These are phyloP conservation scores for Triangularia setosa DNA, from an alignment of 2,329 filamentous ascomycete genomes.

Conservation along the genomic window DNA sequence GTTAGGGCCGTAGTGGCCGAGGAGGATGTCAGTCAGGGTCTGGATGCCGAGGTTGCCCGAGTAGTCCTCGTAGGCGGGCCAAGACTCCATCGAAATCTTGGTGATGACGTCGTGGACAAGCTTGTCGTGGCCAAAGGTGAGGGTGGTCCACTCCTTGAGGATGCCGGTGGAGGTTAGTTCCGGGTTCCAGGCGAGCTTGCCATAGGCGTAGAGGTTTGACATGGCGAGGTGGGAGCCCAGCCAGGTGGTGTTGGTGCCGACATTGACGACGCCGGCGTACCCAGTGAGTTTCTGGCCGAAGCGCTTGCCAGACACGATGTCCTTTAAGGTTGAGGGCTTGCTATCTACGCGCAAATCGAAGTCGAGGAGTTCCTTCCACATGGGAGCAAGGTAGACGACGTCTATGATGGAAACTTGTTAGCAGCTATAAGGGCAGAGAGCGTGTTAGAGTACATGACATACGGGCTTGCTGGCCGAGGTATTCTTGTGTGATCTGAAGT, in stretches of 20 bases:
- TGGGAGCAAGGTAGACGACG: slow-evolving; percentile 62
- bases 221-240: slow-evolving; percentile 65
- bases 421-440: background rate
- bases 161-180: slow-evolving; percentile 44
- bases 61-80: slow-evolving; percentile 69
- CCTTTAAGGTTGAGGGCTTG: slow-evolving; percentile 50
- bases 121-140: slow-evolving; percentile 58
- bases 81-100: slow-evolving; percentile 63
- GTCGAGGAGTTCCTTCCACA: slow-evolving; percentile 66
- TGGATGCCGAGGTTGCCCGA: slow-evolving; percentile 67
- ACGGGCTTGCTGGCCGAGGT: slow-evolving; percentile 64
- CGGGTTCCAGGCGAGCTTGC: slow-evolving; percentile 63
- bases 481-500: slow-evolving; percentile 65
- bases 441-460: background rate
- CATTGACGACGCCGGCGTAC: slow-evolving; percentile 64
- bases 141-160: slow-evolving; percentile 61
- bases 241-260: slow-evolving; percentile 64
- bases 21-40: slow-evolving; percentile 64
- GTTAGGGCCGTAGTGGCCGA: slow-evolving; percentile 64
- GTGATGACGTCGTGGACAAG: slow-evolving; percentile 56
- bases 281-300: slow-evolving; percentile 57
- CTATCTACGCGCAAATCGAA: slow-evolving; percentile 63
- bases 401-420: slow-evolving; percentile 30
- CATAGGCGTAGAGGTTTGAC: slow-evolving; percentile 69
- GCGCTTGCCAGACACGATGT: slow-evolving; percentile 57